Evolutionary conservation across 2,329 filamentous ascomycete species (phyloP).

Genomic region (Sarocladium strictum): DNA sequence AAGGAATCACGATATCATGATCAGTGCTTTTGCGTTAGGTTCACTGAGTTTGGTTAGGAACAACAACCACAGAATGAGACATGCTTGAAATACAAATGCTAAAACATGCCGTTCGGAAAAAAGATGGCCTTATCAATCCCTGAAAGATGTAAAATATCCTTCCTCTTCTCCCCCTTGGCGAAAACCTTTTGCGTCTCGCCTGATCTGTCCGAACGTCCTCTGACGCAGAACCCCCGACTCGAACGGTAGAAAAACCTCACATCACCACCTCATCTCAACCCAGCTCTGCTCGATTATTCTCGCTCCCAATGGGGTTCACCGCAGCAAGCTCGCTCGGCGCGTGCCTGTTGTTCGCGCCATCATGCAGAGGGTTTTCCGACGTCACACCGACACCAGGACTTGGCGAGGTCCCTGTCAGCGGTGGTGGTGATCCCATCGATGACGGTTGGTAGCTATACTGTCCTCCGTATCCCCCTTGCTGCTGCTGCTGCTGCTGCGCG

Average conservation of each 20-base stretch:
- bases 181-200: too few relatives aligned
- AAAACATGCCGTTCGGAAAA: not conserved
- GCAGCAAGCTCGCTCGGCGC: conserved; percentile 22
- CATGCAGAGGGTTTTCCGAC: conserved; percentile 9
- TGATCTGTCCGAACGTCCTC: not conserved
- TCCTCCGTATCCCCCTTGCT: conserved; percentile 12
- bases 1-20: too few relatives aligned
- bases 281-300: conserved; percentile 28
- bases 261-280: conserved; percentile 13
- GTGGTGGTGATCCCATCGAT: conserved; percentile 16
- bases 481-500: conserved; percentile 11
- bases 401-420: conserved; percentile 22
- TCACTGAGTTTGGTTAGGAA: not conserved
- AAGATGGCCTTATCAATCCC: not conserved
- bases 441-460: conserved; percentile 16
- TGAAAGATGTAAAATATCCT: not conserved
- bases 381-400: conserved; percentile 18
- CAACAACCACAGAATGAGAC: conserved; percentile 12
- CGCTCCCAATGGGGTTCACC: conserved; percentile 22
- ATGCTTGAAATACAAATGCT: conserved; percentile 11
- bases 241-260: too few relatives aligned
- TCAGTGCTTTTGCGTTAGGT: not conserved
- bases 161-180: too few relatives aligned
- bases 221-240: too few relatives aligned
- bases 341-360: conserved; percentile 2